Evolutionary conservation across 139 green algal genomes (phyloP).

Genomic region (Chlorella sp.): DNA sequence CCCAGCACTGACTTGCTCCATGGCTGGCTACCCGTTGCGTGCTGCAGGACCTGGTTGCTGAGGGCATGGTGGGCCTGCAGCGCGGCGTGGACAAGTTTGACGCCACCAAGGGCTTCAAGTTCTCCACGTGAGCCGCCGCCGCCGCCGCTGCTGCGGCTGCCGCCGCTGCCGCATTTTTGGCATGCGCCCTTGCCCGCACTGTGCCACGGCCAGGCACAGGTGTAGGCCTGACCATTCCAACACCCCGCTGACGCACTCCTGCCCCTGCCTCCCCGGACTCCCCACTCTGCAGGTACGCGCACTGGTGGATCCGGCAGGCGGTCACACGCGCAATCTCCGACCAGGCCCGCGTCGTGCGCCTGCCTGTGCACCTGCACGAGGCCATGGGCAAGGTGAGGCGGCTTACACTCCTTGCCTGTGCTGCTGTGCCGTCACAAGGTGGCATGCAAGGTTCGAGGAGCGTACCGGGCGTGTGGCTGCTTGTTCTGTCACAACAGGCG

Average conservation of each 20-base stretch:
- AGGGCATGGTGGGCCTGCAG: slow-evolving; percentile 85
- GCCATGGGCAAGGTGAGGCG: slow-evolving; percentile 52
- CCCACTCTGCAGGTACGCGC: slow-evolving; percentile 70
- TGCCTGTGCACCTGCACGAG: slow-evolving; percentile 89
- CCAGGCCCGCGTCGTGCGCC: slow-evolving; percentile 70
- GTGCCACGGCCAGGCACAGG: too few species aligned
- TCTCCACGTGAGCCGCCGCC: slow-evolving; percentile 76
- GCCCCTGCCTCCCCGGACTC: too few species aligned
- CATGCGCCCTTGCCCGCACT: too few species aligned
- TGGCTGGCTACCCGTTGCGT: background rate
- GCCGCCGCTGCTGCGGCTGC: too few species aligned
- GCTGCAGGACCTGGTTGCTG: slow-evolving; percentile 78
- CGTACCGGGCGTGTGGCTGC: too few species aligned
- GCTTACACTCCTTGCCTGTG: too few species aligned
- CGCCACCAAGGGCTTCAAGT: slow-evolving; percentile 88
- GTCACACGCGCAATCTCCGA: slow-evolving; percentile 68
- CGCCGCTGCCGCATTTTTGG: too few species aligned
- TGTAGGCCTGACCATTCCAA: too few species aligned
- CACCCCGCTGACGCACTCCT: background rate
- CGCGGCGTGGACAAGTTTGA: slow-evolving; percentile 94
- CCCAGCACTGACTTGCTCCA: too few species aligned
- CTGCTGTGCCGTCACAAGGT: too few species aligned
- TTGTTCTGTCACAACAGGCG: too few species aligned
- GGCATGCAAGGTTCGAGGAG: too few species aligned
- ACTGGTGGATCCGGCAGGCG: slow-evolving; percentile 97